Percentiles rank a stretch among this genome's conserved stretches.
Conservation (phyloP, 768 basidiomycete species). For the Russula griseocarnosa region DNA sequence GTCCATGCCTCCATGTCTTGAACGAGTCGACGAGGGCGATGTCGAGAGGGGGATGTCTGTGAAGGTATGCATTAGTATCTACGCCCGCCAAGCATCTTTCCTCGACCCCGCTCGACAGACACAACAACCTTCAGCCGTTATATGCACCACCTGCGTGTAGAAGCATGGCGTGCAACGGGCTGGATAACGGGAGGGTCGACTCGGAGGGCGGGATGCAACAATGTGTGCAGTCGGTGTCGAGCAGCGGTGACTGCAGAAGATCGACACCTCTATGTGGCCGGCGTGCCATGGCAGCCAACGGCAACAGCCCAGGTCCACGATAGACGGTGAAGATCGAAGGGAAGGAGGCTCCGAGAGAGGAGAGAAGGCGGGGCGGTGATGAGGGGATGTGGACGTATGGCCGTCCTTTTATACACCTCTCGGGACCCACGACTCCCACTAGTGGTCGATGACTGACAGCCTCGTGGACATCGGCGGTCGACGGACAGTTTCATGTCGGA, state of each 20-base stretch:
- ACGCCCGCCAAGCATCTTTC: too few relatives aligned
- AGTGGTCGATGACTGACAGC: background rate
- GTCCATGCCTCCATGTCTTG: background rate
- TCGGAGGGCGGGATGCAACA: background rate
- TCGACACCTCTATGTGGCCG: background rate
- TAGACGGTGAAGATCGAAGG: background rate
- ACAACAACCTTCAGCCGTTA: background rate
- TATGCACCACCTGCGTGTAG: background rate
- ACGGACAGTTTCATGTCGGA: background rate
- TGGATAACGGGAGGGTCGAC: background rate
- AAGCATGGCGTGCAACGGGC: background rate
- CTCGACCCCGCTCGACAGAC: background rate
- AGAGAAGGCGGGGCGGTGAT: background rate
- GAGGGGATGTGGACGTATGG: background rate
- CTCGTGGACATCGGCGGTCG: background rate
- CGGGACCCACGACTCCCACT: background rate
- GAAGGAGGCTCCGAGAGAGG: background rate
- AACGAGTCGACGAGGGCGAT: background rate
- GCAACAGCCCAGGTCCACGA: background rate
- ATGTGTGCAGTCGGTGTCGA: background rate
- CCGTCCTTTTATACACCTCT: slow-evolving; percentile 2
- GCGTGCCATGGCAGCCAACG: background rate
- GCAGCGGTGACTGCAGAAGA: background rate
- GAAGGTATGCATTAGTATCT: background rate
- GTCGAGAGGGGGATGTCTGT: background rate